Percentiles rank a stretch among this genome's conserved stretches.
Evolutionary conservation across 169 alveolate genomes (phyloP).

Genomic region (Plasmodium gaboni): DNA sequence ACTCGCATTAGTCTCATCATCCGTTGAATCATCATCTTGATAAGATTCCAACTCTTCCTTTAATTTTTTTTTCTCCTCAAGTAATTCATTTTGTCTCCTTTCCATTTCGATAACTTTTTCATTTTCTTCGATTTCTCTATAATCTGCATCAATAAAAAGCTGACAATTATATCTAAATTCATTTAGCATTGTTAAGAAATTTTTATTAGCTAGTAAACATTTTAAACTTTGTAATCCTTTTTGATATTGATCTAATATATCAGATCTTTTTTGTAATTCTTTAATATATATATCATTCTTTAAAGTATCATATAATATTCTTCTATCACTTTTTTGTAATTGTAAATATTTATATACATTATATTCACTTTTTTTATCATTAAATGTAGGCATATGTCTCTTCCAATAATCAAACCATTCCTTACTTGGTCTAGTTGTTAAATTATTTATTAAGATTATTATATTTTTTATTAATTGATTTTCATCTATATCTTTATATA

Average conservation of each 20-base stretch:
- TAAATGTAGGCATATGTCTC: slow-evolving; percentile 57
- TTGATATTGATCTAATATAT: slow-evolving; percentile 58
- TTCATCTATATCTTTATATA: slow-evolving; percentile 58
- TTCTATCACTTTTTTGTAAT: slow-evolving; percentile 39
- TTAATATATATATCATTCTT: slow-evolving; percentile 59
- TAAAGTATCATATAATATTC: slow-evolving; percentile 22
- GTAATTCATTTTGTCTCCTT: slow-evolving; percentile 24
- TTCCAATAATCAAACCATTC: slow-evolving; percentile 71
- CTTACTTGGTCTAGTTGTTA: slow-evolving; percentile 57
- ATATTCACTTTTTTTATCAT: slow-evolving; percentile 33
- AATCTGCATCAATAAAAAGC: slow-evolving; percentile 64
- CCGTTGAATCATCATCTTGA: slow-evolving; percentile 3
- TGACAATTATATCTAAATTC: slow-evolving; percentile 66
- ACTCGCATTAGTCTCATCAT: background rate
- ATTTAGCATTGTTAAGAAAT: slow-evolving; percentile 22
- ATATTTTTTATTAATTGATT: slow-evolving; percentile 28
- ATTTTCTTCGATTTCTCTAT: slow-evolving; percentile 66
- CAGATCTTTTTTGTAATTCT: slow-evolving; percentile 69
- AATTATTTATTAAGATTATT: slow-evolving; percentile 25
- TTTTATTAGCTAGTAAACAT: slow-evolving; percentile 31
- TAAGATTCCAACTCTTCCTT: slow-evolving; percentile 52
- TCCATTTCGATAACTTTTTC: slow-evolving; percentile 49
- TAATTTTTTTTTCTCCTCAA: slow-evolving; percentile 26
- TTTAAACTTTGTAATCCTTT: slow-evolving; percentile 61
- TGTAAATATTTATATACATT: slow-evolving; percentile 54